phyloP scores from a whole-genome alignment of 225 moss, liverwort and hornwort genomes.

The Bryum argenteum region DNA sequence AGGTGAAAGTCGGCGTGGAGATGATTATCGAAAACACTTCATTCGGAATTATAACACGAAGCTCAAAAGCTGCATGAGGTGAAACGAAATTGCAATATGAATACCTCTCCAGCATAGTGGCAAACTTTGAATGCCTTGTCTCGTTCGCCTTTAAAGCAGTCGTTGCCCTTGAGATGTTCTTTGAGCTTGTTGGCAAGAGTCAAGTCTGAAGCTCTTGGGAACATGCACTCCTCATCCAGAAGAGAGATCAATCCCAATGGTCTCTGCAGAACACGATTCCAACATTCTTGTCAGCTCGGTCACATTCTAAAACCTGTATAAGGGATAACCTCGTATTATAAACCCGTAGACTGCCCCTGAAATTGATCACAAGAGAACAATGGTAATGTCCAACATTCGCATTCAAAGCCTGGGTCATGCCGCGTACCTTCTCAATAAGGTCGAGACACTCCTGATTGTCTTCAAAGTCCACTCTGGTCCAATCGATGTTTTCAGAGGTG shows the following conservation, averaged over 20 bases:
- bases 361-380: background rate
- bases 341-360: background rate
- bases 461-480: slow-evolving; percentile 99
- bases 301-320: background rate
- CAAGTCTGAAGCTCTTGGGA: slow-evolving; percentile 84
- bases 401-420: background rate
- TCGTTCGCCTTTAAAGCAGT: slow-evolving; percentile 94
- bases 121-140: slow-evolving; percentile 87
- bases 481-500: slow-evolving; percentile 92
- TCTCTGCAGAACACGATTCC: slow-evolving; percentile 65
- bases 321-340: background rate
- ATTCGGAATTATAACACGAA: no score
- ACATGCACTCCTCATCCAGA: slow-evolving; percentile 99
- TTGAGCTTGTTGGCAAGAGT: slow-evolving; percentile 91
- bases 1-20: background rate
- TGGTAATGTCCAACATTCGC: background rate
- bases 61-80: background rate
- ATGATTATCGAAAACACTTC: background rate
- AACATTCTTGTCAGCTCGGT: slow-evolving; percentile 19
- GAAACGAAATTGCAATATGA: slow-evolving; percentile 10
- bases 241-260: slow-evolving; percentile 92
- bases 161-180: slow-evolving; percentile 90
- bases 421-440: slow-evolving; percentile 90
- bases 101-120: slow-evolving; percentile 99
- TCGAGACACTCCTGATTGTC: slow-evolving; percentile 99